Conservation (phyloP, 257 asterid genomes). For the Solanum okadae region DNA sequence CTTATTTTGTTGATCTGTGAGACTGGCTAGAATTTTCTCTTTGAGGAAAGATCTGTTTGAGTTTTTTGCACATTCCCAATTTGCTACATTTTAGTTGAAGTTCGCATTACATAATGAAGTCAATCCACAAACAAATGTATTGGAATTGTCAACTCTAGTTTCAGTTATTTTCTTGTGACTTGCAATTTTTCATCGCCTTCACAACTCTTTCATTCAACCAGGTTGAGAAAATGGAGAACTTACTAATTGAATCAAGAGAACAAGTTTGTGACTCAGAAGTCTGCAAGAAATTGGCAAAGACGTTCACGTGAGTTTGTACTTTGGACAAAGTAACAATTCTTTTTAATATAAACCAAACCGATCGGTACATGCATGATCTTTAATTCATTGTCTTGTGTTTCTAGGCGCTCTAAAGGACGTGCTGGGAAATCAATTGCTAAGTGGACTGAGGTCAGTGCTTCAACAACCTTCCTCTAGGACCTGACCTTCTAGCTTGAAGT, state of each 20-base stretch:
- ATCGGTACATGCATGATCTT: neutral
- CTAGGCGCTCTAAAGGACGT: conserved; percentile 74
- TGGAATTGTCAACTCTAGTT: neutral
- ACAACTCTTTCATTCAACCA: conserved; percentile 10
- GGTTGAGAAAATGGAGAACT: conserved; percentile 56
- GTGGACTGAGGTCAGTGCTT: conserved; percentile 66
- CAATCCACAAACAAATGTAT: neutral
- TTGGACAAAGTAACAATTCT: neutral
- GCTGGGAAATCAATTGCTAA: conserved; percentile 73
- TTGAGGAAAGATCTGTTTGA: neutral
- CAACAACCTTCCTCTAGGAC: neutral
- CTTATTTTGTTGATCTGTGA: neutral
- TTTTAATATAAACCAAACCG: neutral
- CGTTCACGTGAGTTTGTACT: conserved; percentile 46
- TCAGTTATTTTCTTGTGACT: neutral
- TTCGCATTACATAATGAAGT: neutral
- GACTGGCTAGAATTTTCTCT: neutral
- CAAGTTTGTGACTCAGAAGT: conserved; percentile 28
- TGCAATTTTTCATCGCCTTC: neutral
- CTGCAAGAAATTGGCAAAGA: conserved; percentile 56
- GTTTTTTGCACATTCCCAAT: neutral
- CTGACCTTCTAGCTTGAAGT: neutral
- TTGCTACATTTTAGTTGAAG: neutral
- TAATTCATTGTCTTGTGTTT: conserved; percentile 7
- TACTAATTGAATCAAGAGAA: conserved; percentile 24